Evolutionary conservation across 2,329 filamentous ascomycete species (phyloP).

Genomic region (Fusarium continuum): DNA sequence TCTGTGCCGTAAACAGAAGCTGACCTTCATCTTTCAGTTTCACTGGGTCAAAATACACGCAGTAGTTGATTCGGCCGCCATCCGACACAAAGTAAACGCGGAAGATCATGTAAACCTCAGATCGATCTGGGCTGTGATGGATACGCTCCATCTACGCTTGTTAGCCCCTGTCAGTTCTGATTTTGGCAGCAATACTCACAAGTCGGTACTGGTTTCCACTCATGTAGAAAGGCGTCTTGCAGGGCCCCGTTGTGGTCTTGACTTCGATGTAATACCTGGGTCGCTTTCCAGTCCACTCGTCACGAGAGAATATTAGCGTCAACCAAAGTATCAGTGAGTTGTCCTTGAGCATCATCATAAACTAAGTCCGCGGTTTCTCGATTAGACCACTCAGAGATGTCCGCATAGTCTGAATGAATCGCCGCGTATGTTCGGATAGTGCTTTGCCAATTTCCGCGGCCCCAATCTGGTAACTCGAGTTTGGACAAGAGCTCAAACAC

Average conservation of each 20-base stretch:
- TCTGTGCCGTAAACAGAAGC: background rate
- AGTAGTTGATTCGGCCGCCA: background rate
- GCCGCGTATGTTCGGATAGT: constrained; percentile 15
- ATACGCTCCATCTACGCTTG: background rate
- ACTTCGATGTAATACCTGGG: constrained; percentile 60
- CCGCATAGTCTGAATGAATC: constrained; percentile 12
- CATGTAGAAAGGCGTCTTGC: constrained; percentile 17
- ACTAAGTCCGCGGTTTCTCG: constrained; percentile 27
- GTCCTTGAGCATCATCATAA: constrained; percentile 16
- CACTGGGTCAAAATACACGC: background rate
- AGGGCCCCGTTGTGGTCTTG: constrained; percentile 55
- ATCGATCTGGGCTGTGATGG: background rate
- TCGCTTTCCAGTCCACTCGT: constrained; percentile 22
- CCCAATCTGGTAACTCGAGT: constrained; percentile 18
- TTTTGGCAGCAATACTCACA: rapidly evolving
- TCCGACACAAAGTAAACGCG: background rate
- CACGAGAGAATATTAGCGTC: constrained; percentile 12
- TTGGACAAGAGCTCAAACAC: constrained; percentile 31
- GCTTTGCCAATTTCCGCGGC: constrained; percentile 26
- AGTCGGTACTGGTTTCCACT: constrained; percentile 1
- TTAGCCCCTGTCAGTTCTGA: background rate
- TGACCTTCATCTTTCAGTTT: background rate
- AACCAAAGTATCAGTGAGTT: constrained; percentile 19
- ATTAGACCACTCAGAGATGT: constrained; percentile 1
- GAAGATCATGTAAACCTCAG: constrained; percentile 3